Base-by-base conservation (phyloP, 163 green algal species). In the Trebouxia gelatinosa region DNA sequence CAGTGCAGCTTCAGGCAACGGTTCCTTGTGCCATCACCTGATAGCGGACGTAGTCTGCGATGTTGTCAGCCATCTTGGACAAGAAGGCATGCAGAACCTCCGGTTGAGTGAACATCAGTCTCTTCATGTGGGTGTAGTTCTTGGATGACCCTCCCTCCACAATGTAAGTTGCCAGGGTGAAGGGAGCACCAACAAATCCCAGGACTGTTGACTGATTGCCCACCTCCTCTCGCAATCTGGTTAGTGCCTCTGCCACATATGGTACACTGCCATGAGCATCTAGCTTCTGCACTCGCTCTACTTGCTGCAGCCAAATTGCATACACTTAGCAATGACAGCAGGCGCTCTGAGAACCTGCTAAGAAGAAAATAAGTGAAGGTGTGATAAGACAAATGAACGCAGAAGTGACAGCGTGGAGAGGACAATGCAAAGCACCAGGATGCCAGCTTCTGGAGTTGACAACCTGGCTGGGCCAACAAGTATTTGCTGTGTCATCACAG, bases 81-180 rank as follows among this genome's bases (percentile, higher is more conserved):
- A 97, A 86, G 80, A 98, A 88, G 34, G 89, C 92, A 83, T 98
- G 93, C 78, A 98, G 84, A 51, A 95, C 82, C 19, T 89, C 89
- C 5, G 94, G 94, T 37, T 91, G 61, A 6, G 66, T 83, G 78
- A 96, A 97, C n/a, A 91, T 91, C 83, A 97, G 85, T 38, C 84
- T 81, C 88, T 98, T 97, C 80, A 94, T 94, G 78, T 96, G 86
- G 0, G 82, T 88, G 85, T 95, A 97, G 83, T 89, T 94, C 87
- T 95, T 97, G 84, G 81, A 70, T 1, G 43, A 66, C 31, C 68
- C 68, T 31, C 68, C 68, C 32, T 76, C 40, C 2, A 98, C 87
- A 74, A 98, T 97, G 88, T 98, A 98, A 50, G 90, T 94, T 32
- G 94, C 94, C 38, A 98, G 87, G 1, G 94, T 98, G 88, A 95